These are phyloP conservation scores for Elongisporangium undulatum DNA, from an alignment of 352 stramenopile genomes.

Conservation along the genomic window DNA sequence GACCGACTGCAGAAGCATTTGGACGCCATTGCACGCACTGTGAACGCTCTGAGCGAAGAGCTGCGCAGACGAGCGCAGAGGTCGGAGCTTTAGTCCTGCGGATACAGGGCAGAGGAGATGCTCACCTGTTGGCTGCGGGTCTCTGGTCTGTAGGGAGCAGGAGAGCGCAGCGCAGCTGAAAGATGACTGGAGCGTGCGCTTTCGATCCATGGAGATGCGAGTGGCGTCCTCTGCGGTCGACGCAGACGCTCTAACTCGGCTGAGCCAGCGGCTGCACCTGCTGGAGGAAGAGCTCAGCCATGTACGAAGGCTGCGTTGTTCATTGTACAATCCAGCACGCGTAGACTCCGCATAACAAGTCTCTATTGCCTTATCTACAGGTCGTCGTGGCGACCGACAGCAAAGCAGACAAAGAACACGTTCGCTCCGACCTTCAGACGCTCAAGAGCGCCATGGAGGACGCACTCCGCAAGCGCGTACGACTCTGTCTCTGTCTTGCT, in stretches of 20 bases:
- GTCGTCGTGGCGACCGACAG: conserved; percentile 31
- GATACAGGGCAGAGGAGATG: background rate
- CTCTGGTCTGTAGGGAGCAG: background rate
- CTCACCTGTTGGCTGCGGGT: no score
- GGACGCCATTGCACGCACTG: conserved; percentile 29
- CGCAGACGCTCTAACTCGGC: conserved; percentile 11
- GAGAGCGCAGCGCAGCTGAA: background rate
- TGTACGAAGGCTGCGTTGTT: conserved; percentile 8
- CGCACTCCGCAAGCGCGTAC: conserved; percentile 38
- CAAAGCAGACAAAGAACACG: conserved; percentile 35
- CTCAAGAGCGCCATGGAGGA: conserved; percentile 31
- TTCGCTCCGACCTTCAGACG: conserved; percentile 11
- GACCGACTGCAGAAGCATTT: conserved; percentile 30
- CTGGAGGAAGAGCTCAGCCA: conserved; percentile 57
- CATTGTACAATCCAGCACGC: background rate
- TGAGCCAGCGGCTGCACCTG: conserved; percentile 33
- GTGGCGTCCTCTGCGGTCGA: background rate
- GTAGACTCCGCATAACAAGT: background rate
- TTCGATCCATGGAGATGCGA: background rate
- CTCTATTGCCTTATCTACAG: conserved; percentile 6
- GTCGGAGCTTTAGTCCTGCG: background rate
- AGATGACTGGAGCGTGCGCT: background rate
- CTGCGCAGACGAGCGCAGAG: conserved; percentile 10
- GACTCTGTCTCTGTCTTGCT: conserved; percentile 3
- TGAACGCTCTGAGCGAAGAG: conserved; percentile 47